Conservation (phyloP, 345 rosid genomes). For the Ceriops decandra region DNA sequence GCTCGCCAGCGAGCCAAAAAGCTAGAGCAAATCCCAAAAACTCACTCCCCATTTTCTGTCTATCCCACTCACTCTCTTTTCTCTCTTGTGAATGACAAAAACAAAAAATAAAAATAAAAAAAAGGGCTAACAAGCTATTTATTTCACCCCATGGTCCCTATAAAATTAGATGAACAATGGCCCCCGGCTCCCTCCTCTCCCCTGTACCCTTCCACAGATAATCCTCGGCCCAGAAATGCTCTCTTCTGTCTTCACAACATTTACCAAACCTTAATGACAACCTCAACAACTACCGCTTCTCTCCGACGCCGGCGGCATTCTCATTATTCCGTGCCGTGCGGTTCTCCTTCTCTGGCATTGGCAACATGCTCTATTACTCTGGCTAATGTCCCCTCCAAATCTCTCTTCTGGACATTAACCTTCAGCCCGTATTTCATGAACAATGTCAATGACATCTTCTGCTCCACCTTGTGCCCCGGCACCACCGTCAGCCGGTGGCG, state of each 20-base stretch:
- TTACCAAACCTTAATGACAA: neutral
- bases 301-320: slow-evolving; percentile 7
- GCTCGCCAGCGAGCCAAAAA: slow-evolving; percentile 1
- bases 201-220: neutral
- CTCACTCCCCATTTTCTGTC: neutral
- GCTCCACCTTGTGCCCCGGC: slow-evolving; percentile 5
- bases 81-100: neutral
- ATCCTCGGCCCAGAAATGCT: no score
- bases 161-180: no score
- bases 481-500: neutral
- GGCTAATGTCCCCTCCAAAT: slow-evolving; percentile 40
- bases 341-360: slow-evolving; percentile 11
- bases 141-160: no score
- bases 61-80: neutral
- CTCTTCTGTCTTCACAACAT: no score
- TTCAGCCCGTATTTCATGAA: slow-evolving; percentile 12
- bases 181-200: neutral
- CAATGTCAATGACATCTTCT: slow-evolving; percentile 3
- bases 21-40: neutral
- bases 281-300: slow-evolving; percentile 14
- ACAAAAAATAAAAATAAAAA: neutral
- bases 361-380: slow-evolving; percentile 8
- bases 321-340: slow-evolving; percentile 6
- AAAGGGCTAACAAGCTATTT: neutral
- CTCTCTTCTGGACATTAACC: slow-evolving; percentile 61